Percentiles rank a stretch among this genome's conserved stretches.
phyloP scores from a whole-genome alignment of 768 basidiomycete species.

The Mycena alexandri region DNA sequence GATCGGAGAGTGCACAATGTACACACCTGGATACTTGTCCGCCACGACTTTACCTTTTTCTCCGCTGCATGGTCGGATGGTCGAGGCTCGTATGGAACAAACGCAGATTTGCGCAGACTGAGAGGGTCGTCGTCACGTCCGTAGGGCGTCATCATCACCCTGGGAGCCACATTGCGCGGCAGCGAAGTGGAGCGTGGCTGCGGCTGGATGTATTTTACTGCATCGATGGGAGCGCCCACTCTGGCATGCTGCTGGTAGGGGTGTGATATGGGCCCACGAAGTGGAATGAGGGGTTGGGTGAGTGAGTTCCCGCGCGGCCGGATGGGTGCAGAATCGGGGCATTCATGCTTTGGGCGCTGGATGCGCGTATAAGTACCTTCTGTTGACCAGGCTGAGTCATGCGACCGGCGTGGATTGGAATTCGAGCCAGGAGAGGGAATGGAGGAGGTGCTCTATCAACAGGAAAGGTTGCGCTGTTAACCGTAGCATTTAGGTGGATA shows the following conservation, averaged over 20 bases:
- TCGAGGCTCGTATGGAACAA: conserved; percentile 16
- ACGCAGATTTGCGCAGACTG: conserved; percentile 27
- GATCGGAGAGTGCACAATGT: background rate
- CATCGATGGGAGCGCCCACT: background rate
- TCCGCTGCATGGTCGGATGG: background rate
- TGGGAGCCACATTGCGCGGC: background rate
- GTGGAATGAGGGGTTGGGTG: conserved; percentile 11
- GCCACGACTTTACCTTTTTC: background rate
- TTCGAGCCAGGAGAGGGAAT: conserved; percentile 1
- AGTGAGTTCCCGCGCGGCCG: conserved; percentile 16
- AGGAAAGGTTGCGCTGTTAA: background rate
- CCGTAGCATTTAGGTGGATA: no score
- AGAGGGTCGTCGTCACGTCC: conserved; percentile 28
- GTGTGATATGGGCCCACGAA: conserved; percentile 18
- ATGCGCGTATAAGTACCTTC: conserved; percentile 31
- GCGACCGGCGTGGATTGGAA: conserved; percentile 17
- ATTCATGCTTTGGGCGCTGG: conserved; percentile 15
- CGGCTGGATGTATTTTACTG: background rate
- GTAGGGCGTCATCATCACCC: conserved; percentile 25
- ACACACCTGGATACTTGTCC: conserved; percentile 18
- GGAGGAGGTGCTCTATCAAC: conserved; percentile 12
- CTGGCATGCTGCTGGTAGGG: conserved; percentile 14
- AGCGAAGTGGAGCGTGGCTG: background rate
- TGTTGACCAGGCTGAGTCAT: conserved; percentile 29
- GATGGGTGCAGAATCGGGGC: background rate